These are phyloP conservation scores for Stephania cephalantha DNA, from an alignment of 164 flowering plant genomes.

Conservation along the genomic window DNA sequence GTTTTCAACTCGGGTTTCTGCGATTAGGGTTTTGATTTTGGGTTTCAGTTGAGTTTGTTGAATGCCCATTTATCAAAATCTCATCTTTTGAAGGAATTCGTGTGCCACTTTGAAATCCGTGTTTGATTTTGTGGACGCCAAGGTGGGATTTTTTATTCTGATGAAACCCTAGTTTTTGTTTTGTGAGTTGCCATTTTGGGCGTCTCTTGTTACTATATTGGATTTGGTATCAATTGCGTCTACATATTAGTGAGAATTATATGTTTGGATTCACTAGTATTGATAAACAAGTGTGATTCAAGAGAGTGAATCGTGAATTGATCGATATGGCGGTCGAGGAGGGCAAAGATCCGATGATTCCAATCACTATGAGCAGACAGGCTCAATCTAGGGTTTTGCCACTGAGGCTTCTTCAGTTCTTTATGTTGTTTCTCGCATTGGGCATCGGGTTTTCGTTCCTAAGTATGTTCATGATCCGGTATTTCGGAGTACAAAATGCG, in stretches of 20 bases:
- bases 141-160: background rate
- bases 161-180: background rate
- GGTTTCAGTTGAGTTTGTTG: background rate
- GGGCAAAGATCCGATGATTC: conserved; percentile 34
- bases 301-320: conserved; percentile 8
- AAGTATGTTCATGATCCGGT: conserved; percentile 37
- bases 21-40: background rate
- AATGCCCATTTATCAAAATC: background rate
- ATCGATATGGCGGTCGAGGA: conserved; percentile 42
- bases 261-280: conserved; percentile 1
- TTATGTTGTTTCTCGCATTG: conserved; percentile 38
- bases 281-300: background rate
- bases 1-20: background rate
- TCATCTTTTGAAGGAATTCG: background rate
- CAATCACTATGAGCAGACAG: conserved; percentile 9
- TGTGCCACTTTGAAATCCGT: too few relatives aligned
- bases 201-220: background rate
- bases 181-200: conserved; percentile 5
- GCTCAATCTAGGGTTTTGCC: conserved; percentile 41
- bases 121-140: background rate
- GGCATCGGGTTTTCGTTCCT: conserved; percentile 51
- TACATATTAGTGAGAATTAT: conserved; percentile 1
- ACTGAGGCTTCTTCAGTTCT: conserved; percentile 34
- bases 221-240: background rate
- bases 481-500: conserved; percentile 30